Evolutionary conservation across 2,329 filamentous ascomycete species (phyloP).

Genomic region (Gremmenia infestans): DNA sequence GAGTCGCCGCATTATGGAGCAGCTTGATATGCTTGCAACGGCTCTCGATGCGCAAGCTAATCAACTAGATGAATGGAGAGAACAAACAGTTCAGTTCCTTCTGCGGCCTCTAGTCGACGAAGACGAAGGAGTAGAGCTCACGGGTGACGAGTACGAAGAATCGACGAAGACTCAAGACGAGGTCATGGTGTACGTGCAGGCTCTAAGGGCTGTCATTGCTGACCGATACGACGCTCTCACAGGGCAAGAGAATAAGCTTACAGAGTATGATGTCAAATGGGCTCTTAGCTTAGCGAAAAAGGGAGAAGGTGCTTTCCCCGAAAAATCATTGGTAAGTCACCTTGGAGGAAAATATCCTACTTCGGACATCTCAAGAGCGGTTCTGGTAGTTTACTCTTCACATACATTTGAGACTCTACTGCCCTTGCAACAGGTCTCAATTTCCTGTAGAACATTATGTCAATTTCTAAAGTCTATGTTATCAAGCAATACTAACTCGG

Average conservation of each 20-base stretch:
- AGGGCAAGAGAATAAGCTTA: slow-evolving; percentile 69
- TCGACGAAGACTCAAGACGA: slow-evolving; percentile 86
- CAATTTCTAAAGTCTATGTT: background rate
- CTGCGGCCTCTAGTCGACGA: slow-evolving; percentile 76
- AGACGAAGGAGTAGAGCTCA: slow-evolving; percentile 67
- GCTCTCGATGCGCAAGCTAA: slow-evolving; percentile 68
- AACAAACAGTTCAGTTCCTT: slow-evolving; percentile 66
- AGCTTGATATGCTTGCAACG: slow-evolving; percentile 58
- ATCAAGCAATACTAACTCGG: slow-evolving; percentile 21
- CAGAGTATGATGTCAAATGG: slow-evolving; percentile 64
- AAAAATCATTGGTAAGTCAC: slow-evolving; percentile 31
- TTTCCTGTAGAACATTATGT: no score
- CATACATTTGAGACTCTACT: no score
- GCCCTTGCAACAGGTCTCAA: no score
- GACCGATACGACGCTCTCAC: slow-evolving; percentile 75
- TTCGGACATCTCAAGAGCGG: background rate
- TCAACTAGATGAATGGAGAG: slow-evolving; percentile 69
- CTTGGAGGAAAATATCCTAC: background rate
- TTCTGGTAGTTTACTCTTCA: background rate
- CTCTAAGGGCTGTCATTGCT: slow-evolving; percentile 67
- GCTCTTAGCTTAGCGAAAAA: slow-evolving; percentile 56
- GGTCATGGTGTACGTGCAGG: slow-evolving; percentile 80
- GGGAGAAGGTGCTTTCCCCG: slow-evolving; percentile 66
- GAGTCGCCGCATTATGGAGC: slow-evolving; percentile 59
- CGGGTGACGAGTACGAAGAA: slow-evolving; percentile 84